phyloP scores from a whole-genome alignment of 257 asterid genomes.

The Misopates orontium region DNA sequence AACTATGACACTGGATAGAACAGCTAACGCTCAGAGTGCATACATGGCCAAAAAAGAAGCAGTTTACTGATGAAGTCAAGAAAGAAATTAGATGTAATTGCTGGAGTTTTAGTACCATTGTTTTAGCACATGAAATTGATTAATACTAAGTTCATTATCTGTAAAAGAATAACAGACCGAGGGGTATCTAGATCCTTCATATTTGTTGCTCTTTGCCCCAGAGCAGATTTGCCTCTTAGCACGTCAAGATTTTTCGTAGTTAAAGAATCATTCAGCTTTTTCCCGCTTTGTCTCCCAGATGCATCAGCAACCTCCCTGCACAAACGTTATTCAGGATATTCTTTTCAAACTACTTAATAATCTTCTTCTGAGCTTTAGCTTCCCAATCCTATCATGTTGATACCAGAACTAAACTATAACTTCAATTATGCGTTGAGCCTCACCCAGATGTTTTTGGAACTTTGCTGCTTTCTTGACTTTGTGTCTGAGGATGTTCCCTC shows the following conservation, averaged over 20 bases:
- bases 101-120: background rate
- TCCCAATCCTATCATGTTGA: constrained; percentile 23
- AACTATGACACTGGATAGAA: background rate
- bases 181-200: constrained; percentile 34
- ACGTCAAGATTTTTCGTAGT: constrained; percentile 27
- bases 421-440: constrained; percentile 30
- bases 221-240: constrained; percentile 31
- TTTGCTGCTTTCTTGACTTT: constrained; percentile 41
- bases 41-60: constrained; percentile 1
- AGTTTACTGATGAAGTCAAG: constrained; percentile 16
- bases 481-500: constrained; percentile 42
- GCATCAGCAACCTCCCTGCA: constrained; percentile 32
- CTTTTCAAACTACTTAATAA: constrained; percentile 25
- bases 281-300: constrained; percentile 30
- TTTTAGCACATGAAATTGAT: constrained; percentile 6
- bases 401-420: constrained; percentile 10
- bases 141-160: constrained; percentile 7
- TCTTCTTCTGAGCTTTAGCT: constrained; percentile 1
- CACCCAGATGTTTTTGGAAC: constrained; percentile 39
- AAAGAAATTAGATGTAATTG: background rate
- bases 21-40: background rate
- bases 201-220: constrained; percentile 30
- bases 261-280: constrained; percentile 27
- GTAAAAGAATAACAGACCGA: constrained; percentile 42
- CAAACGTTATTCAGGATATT: constrained; percentile 20